phyloP scores from a whole-genome alignment of 441 rosid species.

The Capsella rubella region DNA sequence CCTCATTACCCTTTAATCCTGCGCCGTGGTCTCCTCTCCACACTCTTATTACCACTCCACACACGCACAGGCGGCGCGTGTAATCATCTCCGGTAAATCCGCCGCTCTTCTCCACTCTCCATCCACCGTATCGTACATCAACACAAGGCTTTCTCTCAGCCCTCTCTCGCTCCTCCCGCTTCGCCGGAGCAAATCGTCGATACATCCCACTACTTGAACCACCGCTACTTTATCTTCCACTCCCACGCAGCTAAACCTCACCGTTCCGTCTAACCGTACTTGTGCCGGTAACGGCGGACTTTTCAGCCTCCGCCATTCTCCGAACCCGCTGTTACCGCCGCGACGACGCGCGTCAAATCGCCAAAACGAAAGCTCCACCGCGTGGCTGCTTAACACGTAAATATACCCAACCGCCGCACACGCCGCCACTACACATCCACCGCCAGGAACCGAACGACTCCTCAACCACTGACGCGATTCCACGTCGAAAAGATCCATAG shows the following conservation, averaged over 20 bases:
- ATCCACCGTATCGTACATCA: conserved; percentile 59
- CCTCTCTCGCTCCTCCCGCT: conserved; percentile 74
- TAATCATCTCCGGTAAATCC: conserved; percentile 66
- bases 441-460: conserved; percentile 79
- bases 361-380: conserved; percentile 92
- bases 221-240: conserved; percentile 70
- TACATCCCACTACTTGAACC: conserved; percentile 77
- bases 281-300: conserved; percentile 79
- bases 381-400: conserved; percentile 76
- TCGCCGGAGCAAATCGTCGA: conserved; percentile 77
- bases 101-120: conserved; percentile 81
- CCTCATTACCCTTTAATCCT: conserved; percentile 23
- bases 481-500: conserved; percentile 86
- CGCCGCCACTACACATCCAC: conserved; percentile 90
- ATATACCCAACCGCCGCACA: conserved; percentile 67
- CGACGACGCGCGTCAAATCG: conserved; percentile 61
- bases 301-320: conserved; percentile 77
- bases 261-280: conserved; percentile 68
- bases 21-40: conserved; percentile 28
- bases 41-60: conserved; percentile 57
- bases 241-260: conserved; percentile 77
- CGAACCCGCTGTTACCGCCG: conserved; percentile 49
- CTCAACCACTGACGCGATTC: conserved; percentile 70
- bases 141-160: conserved; percentile 61
- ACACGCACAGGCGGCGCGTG: conserved; percentile 82